Percentiles rank a stretch among this genome's conserved stretches.
Evolutionary conservation across 805 yeast species (phyloP).

Genomic region (Hanseniaspora guilliermondii): DNA sequence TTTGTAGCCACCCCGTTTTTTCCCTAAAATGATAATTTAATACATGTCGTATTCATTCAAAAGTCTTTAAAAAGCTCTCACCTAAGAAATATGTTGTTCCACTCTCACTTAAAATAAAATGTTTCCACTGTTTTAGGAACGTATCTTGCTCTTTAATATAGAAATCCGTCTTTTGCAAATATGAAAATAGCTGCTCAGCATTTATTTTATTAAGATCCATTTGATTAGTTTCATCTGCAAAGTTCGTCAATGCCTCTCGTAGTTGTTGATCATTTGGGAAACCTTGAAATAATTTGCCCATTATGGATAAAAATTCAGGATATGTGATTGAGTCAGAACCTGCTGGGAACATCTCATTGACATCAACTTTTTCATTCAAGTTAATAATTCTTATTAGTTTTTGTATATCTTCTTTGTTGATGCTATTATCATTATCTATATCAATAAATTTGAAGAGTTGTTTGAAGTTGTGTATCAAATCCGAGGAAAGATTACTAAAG

Average conservation of each 20-base stretch:
- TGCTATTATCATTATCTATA: slow-evolving; percentile 62
- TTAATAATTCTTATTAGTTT: slow-evolving; percentile 44
- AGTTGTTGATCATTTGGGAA: slow-evolving; percentile 44
- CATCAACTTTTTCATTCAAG: slow-evolving; percentile 30
- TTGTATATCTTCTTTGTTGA: slow-evolving; percentile 43
- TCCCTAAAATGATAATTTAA: too few species aligned
- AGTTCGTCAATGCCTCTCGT: slow-evolving; percentile 45
- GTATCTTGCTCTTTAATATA: slow-evolving; percentile 26
- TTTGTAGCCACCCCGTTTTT: too few species aligned
- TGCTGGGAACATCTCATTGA: slow-evolving; percentile 3
- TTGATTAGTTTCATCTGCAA: slow-evolving; percentile 24
- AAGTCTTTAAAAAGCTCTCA: slow-evolving; percentile 47
- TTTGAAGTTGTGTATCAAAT: slow-evolving; percentile 52
- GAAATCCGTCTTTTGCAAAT: slow-evolving; percentile 37
- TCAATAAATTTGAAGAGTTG: slow-evolving; percentile 73
- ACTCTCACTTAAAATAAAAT: slow-evolving; percentile 42
- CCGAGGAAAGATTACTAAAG: slow-evolving; percentile 39
- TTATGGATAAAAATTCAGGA: slow-evolving; percentile 49
- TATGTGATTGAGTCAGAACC: slow-evolving; percentile 39
- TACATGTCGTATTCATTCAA: too few species aligned
- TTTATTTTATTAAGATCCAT: slow-evolving; percentile 34
- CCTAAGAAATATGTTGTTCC: slow-evolving; percentile 52
- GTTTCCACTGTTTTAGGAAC: slow-evolving; percentile 37
- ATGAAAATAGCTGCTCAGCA: slow-evolving; percentile 36
- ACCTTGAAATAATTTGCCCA: slow-evolving; percentile 43